Base-by-base conservation (phyloP, 106 monocot genomes). In the Triglochin maritima region DNA sequence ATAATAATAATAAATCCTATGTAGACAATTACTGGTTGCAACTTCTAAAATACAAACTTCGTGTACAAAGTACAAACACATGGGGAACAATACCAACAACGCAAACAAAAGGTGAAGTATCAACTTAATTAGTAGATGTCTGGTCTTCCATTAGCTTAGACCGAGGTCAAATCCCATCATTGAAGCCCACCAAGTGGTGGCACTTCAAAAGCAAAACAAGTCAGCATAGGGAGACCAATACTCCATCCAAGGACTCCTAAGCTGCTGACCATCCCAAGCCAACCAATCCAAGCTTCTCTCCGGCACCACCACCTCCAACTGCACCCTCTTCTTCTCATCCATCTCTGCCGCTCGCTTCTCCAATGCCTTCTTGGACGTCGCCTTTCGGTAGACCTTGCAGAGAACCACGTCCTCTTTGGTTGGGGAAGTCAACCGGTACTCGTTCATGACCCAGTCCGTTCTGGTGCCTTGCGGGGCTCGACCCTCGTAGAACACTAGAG, bases 401-500 rank as follows among this genome's bases (percentile, higher is more conserved):
- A 92, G 47, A 5, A 92, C 92, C 44, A 92, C 76, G 56, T 88
- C 88, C 57, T 80, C 82, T 79, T 84, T 11, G 7, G 66, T 6
- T 47, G 17, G 2, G 11, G 63, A 68, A 7, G 85, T 83, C 46
- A 94, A 76, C 5, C 94, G 82, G 76, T 89, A 94, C 72, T 94
- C 89, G 63, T 89, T 94, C 89, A 94, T 94, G 72, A 94, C 77
- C 89, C 94, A 94, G 12, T 87, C 84, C 15, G 94, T 89, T 81
- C 77, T 94, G 49, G 66, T 57, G 13, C 89, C 87, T 1, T 83
- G 76, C 0, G 94, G 94, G 6, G 89, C 89, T 2, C 89, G 80
- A 4, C 89, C 94, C 12, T 62, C 49, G 67, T 89, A 94, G 76
- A 74, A 94, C 7, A 89, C 94, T 5, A 94, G 76, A 0, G 94